These are phyloP conservation scores for Isoetes engelmannii DNA, from an alignment of 83 land plant species.

Conservation along the genomic window DNA sequence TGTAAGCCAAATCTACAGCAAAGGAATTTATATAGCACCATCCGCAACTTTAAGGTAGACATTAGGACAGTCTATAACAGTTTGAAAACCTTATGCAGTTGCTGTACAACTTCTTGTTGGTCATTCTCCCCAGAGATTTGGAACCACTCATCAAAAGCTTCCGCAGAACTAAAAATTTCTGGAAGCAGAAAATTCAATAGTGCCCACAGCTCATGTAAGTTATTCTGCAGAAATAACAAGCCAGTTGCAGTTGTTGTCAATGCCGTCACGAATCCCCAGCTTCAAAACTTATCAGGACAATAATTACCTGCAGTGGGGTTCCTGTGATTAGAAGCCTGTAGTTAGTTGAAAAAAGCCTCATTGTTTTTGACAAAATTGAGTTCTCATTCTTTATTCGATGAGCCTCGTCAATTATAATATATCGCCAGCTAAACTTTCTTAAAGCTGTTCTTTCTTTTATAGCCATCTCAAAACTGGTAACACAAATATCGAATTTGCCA, in stretches of 20 bases:
- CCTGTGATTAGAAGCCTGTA: constrained; percentile 96
- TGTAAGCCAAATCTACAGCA: neutral
- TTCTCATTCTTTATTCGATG: constrained; percentile 98
- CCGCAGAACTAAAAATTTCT: constrained; percentile 97
- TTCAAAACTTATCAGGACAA: neutral
- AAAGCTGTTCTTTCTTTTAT: constrained; percentile 84
- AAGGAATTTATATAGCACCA: neutral
- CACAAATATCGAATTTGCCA: constrained; percentile 97
- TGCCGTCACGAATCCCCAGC: neutral
- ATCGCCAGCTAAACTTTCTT: constrained; percentile 94
- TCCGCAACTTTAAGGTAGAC: neutral
- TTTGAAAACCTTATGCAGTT: constrained; percentile 84
- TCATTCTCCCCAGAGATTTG: constrained; percentile 99
- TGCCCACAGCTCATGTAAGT: constrained; percentile 97
- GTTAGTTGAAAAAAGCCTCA: constrained; percentile 91
- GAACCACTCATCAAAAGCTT: constrained; percentile 99
- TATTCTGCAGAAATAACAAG: constrained; percentile 56
- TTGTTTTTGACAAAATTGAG: constrained; percentile 94
- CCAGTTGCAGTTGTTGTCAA: neutral
- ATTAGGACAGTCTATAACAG: neutral
- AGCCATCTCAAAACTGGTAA: constrained; percentile 99
- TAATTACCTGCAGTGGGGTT: constrained; percentile 94
- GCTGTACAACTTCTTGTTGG: constrained; percentile 99
- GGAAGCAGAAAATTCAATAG: constrained; percentile 94
- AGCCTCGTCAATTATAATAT: constrained; percentile 97